Base-by-base conservation (phyloP, 2,329 filamentous ascomycete genomes). In the Hymenoscyphus infarciens region DNA sequence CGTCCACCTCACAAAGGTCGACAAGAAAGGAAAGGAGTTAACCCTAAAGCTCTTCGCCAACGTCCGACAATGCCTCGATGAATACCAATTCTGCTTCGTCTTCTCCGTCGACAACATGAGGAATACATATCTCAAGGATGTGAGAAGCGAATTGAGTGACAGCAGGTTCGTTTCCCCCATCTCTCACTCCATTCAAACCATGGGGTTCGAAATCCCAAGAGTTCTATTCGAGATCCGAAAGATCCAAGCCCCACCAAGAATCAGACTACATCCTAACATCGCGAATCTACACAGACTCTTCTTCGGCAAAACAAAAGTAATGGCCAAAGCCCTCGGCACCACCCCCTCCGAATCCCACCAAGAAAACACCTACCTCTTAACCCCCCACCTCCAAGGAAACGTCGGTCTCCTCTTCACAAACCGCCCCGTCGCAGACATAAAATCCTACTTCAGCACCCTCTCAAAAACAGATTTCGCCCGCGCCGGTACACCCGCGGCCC, bases 251-350 rank as follows among this genome's bases (percentile, higher is more conserved):
- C 19, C 10, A 52, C n/a, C 45, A 13, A 5, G 19, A 13, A 25
- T 10, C 3, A 25, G 19, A 3, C 13, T 10, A 22, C 7, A 52
- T 11, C 13, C 45, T 52, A 42, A 35, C 27, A n/a, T 27, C 45
- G 35, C 3, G 52, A 49, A 16, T 5, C n/a, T 49, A 27, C 7
- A n/a, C 15, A 95, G 93, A 71, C 82, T 99, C 76, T 98, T 98
- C 86, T 98, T 97, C 79, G 95, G 94, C 80, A 99, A 98, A 82
- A 98, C 94, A 64, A 98, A 98, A 80, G 93, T 99, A 77, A 98
- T 98, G 92, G 88, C 91, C 72, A 94, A 95, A 79, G 93, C 95
- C 62, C 89, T 99, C 29, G 95, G 95, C 74, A 84, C 85, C 68
- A 87, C 82, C 60, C 83, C 87, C 69, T 89, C 90, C 73, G 89